Evolutionary conservation across 2,329 filamentous ascomycete species (phyloP), one percentile per base, ranked within the genome.

Genomic region (Alternaria consortialis): DNA sequence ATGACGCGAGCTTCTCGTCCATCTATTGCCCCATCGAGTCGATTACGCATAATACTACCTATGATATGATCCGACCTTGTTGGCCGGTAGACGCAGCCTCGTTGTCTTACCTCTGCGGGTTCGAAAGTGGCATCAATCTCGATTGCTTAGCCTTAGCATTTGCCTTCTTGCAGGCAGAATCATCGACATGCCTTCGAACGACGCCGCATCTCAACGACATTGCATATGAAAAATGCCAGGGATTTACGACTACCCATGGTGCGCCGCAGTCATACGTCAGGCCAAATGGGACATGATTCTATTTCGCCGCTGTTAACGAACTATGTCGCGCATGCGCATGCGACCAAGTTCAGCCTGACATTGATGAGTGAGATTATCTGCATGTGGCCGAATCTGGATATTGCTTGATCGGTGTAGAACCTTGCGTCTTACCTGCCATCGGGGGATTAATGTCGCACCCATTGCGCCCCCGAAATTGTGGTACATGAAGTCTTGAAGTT

Each of bases 11-110:
- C 43, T 55, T 58, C 40, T 48, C 53, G 60, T 51, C 56, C 56
- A 40, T 67, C 58, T 57, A 46, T 66, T 59, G 56, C 66, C 56
- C 53, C 46, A 63, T 67, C 58, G 13, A 66, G 65, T 59, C 9
- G 39, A 37, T 47, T 56, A 40, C 63, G 66, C 66, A 69, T 67
- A 34, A 58, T 56, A 42, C 52, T 54, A 53, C 50, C 34, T 37
- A 25, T 37, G 31, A 36, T 20, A 48, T 43, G 15, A 52, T 31
- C 46, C 40, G 39, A 31, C 52, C 32, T 32, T 54, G 27, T 43
- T 47, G 58, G 46, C 57, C 31, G 23, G 15, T 42, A 52, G 53
- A 51, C 11, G 20, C 27, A 44, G 46, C 39, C 57, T 56, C 17
- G 46, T 42, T 29, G 32, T 29, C 17, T 47, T 34, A 25, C 17